phyloP scores from a whole-genome alignment of 2,329 filamentous ascomycete genomes.

The Periconia macrospinosa region DNA sequence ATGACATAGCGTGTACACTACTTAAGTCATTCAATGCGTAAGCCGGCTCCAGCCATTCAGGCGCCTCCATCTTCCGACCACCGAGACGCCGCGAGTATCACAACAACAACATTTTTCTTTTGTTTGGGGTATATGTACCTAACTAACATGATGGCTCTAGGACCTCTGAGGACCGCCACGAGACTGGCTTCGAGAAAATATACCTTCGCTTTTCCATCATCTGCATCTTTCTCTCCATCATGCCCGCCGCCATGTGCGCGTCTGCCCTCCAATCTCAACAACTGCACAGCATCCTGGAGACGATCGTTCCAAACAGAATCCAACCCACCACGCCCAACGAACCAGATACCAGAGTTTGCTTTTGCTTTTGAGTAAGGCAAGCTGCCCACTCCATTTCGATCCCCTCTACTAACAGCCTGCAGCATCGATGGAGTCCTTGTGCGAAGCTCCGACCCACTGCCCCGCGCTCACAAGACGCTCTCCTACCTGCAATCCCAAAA shows the following conservation, averaged over 20 bases:
- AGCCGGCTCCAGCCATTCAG: conserved; percentile 5
- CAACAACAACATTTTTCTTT: background rate
- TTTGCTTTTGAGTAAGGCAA: conserved; percentile 60
- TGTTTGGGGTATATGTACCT: background rate
- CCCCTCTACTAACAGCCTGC: conserved; percentile 27
- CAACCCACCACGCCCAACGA: conserved; percentile 7
- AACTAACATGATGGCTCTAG: conserved; percentile 2
- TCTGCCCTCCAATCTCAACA: background rate
- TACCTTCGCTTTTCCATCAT: background rate
- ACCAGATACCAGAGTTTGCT: conserved; percentile 48
- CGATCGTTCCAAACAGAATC: conserved; percentile 32
- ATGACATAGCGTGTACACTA: too few species aligned
- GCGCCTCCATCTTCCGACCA: conserved; percentile 9
- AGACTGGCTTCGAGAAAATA: background rate
- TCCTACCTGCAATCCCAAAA: conserved; percentile 70
- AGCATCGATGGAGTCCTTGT: conserved; percentile 95
- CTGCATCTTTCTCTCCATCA: background rate
- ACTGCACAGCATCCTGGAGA: conserved; percentile 8
- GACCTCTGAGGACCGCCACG: background rate
- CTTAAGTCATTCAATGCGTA: too few species aligned
- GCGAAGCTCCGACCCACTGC: conserved; percentile 76
- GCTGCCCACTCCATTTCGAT: conserved; percentile 11
- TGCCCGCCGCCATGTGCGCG: background rate
- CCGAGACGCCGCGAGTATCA: conserved; percentile 1
- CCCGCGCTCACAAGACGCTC: conserved; percentile 75